Percentiles rank a stretch among this genome's conserved stretches.
phyloP scores from a whole-genome alignment of 1,284 basidiomycete genomes.

The Malassezia vespertilionis region DNA sequence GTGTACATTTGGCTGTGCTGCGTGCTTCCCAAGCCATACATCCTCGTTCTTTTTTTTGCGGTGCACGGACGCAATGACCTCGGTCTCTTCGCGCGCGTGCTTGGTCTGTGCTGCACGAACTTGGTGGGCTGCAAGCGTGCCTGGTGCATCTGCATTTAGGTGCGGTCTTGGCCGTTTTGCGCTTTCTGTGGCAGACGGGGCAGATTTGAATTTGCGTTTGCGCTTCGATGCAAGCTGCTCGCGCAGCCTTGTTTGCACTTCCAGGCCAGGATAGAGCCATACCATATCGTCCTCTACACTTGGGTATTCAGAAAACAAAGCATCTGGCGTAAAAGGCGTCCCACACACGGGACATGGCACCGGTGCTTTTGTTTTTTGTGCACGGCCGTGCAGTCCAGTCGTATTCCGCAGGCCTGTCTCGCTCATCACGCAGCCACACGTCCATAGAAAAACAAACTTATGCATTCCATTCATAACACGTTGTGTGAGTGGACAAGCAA shows the following conservation, averaged over 20 bases:
- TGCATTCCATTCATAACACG: constrained; percentile 39
- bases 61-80: neutral
- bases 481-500: constrained; percentile 36
- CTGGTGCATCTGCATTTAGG: constrained; percentile 6
- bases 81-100: neutral
- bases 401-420: constrained; percentile 26
- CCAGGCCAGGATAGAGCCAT: constrained; percentile 23
- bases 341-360: constrained; percentile 30
- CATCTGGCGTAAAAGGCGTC: constrained; percentile 20
- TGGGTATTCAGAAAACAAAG: constrained; percentile 10
- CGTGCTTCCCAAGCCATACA: constrained; percentile 1
- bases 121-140: constrained; percentile 3
- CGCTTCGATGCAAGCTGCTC: constrained; percentile 17
- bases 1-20: constrained; percentile 5
- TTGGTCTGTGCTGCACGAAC: constrained; percentile 8
- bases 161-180: neutral
- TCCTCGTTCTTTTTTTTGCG: constrained; percentile 1
- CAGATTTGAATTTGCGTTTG: constrained; percentile 6
- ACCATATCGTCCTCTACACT: constrained; percentile 21
- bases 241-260: constrained; percentile 22
- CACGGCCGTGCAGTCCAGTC: neutral
- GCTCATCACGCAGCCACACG: constrained; percentile 37
- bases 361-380: neutral
- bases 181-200: neutral
- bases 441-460: constrained; percentile 32